These are phyloP conservation scores for Sarocladium brachiariae DNA, from an alignment of 2,329 filamentous ascomycete genomes.

Conservation along the genomic window DNA sequence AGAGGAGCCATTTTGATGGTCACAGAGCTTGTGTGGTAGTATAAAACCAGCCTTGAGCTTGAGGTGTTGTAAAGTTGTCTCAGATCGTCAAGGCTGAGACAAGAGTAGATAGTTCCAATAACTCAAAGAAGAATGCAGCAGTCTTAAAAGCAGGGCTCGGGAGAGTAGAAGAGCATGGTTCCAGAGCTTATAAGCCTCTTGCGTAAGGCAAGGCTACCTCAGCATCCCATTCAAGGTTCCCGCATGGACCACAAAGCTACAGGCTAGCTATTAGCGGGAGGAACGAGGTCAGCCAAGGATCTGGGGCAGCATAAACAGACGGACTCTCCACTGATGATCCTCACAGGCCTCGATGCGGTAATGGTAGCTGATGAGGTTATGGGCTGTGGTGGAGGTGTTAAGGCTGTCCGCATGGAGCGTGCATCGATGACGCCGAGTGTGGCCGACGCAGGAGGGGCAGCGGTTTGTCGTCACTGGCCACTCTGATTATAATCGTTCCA, in stretches of 20 bases:
- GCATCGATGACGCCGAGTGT: not conserved
- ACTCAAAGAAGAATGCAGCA: not conserved
- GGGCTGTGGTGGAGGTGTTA: not conserved
- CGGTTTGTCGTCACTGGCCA: not conserved
- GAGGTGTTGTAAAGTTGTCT: too few species aligned
- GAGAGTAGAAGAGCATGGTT: not conserved
- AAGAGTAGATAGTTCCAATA: not conserved
- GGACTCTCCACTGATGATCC: not conserved
- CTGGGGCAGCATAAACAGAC: conserved; percentile 3
- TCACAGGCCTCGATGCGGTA: not conserved
- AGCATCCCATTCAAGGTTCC: not conserved
- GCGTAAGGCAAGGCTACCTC: not conserved
- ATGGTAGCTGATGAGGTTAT: not conserved
- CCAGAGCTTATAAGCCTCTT: conserved; percentile 8
- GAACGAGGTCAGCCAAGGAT: conserved; percentile 9
- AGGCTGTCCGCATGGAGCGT: not conserved
- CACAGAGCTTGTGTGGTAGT: not conserved
- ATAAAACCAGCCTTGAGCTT: not conserved
- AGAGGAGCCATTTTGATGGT: conserved; percentile 19
- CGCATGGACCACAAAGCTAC: not conserved
- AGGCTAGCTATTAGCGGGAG: not conserved
- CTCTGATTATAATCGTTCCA: not conserved
- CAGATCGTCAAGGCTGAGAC: not conserved
- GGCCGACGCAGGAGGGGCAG: not conserved
- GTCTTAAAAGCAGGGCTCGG: not conserved